Conservation (phyloP, 352 stramenopile species). For the Phytophthora melonis region DNA sequence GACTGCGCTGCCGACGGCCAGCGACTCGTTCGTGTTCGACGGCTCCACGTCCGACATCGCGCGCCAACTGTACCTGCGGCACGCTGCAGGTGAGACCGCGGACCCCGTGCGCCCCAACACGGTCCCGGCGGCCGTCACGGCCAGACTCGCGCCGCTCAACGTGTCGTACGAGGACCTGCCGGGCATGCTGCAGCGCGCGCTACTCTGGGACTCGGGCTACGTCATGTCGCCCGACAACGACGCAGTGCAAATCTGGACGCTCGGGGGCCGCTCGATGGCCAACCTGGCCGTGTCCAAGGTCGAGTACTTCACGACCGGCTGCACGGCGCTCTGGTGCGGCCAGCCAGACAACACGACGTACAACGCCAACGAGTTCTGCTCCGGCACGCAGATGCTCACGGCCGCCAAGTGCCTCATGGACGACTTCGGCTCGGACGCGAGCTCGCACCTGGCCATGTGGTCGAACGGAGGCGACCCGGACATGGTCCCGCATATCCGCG, state of each 20-base stretch:
- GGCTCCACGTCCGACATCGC: conserved; percentile 44
- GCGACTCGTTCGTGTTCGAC: conserved; percentile 46
- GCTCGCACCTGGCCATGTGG: conserved; percentile 43
- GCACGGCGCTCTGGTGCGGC: conserved; percentile 41
- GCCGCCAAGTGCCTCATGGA: conserved; percentile 44
- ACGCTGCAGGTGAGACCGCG: conserved; percentile 32
- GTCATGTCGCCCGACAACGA: conserved; percentile 39
- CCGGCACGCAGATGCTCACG: conserved; percentile 39
- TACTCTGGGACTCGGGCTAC: conserved; percentile 52
- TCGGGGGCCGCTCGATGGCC: conserved; percentile 36
- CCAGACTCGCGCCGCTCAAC: conserved; percentile 24
- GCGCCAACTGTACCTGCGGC: conserved; percentile 40
- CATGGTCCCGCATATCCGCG: conserved; percentile 35
- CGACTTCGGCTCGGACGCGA: conserved; percentile 35
- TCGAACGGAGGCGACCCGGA: conserved; percentile 39
- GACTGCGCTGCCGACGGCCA: conserved; percentile 19
- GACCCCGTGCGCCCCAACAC: conserved; percentile 21
- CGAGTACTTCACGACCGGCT: conserved; percentile 44
- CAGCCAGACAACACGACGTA: conserved; percentile 32
- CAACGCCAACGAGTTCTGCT: conserved; percentile 35
- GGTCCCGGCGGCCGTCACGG: conserved; percentile 27
- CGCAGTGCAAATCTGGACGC: conserved; percentile 44
- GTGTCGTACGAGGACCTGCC: conserved; percentile 35
- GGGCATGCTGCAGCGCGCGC: conserved; percentile 40
- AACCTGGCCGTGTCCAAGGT: conserved; percentile 41